Percentiles rank a stretch among this genome's conserved stretches.
Evolutionary conservation across 2,329 filamentous ascomycete genomes (phyloP).

Genomic region (Fusarium solani-melongenae): DNA sequence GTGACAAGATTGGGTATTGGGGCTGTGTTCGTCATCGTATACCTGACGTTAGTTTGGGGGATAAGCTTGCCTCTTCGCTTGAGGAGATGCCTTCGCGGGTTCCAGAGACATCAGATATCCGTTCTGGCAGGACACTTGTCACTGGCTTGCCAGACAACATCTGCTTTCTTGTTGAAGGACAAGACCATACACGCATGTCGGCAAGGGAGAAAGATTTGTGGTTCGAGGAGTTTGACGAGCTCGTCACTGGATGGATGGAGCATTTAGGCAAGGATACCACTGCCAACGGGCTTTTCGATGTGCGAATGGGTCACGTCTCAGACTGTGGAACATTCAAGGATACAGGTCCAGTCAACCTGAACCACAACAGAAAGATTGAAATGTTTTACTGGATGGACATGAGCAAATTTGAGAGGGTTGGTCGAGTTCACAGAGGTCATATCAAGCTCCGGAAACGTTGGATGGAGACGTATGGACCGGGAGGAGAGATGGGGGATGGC

Average conservation of each 20-base stretch:
- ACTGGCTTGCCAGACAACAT: constrained; percentile 4
- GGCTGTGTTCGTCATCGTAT: constrained; percentile 6
- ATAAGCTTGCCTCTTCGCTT: neutral
- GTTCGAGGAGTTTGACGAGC: constrained; percentile 13
- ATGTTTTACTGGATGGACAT: constrained; percentile 13
- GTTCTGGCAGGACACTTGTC: neutral
- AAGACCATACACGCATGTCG: constrained; percentile 6
- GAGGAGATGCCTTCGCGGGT: neutral
- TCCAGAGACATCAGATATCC: neutral
- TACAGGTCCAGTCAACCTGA: neutral
- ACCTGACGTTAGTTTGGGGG: neutral
- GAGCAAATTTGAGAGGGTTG: neutral
- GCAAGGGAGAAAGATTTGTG: neutral
- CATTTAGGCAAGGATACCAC: neutral
- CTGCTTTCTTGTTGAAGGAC: constrained; percentile 11
- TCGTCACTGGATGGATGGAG: constrained; percentile 5
- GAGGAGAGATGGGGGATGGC: neutral
- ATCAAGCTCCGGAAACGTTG: neutral
- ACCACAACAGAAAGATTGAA: constrained; percentile 8
- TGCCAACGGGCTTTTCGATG: neutral
- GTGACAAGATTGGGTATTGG: constrained; percentile 8
- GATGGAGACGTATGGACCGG: constrained; percentile 5
- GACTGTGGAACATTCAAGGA: neutral
- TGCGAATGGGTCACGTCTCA: neutral
- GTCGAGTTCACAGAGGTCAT: constrained; percentile 1